These are phyloP conservation scores for Pseudopithomyces chartarum DNA, from an alignment of 2,329 filamentous ascomycete species.

Conservation along the genomic window DNA sequence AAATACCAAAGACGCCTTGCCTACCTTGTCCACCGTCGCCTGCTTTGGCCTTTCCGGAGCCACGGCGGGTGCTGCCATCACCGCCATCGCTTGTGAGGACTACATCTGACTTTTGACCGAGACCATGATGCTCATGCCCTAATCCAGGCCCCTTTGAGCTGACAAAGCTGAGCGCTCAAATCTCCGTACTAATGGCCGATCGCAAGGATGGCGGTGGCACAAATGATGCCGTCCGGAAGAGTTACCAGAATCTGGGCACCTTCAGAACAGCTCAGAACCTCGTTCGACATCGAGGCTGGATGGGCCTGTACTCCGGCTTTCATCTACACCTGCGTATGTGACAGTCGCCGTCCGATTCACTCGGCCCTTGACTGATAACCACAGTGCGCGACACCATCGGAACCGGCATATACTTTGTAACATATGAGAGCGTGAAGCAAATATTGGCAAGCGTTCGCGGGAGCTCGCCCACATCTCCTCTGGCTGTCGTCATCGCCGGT, in stretches of 20 bases:
- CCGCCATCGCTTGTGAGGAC: constrained; percentile 71
- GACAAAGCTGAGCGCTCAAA: constrained; percentile 86
- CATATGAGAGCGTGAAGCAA: constrained; percentile 86
- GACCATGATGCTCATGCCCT: neutral
- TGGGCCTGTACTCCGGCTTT: constrained; percentile 81
- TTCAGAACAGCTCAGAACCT: constrained; percentile 78
- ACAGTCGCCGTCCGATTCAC: neutral
- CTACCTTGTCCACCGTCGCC: constrained; percentile 72
- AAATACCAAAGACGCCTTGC: constrained; percentile 71
- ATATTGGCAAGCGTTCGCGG: constrained; percentile 76
- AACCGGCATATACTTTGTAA: constrained; percentile 85
- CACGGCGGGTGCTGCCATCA: constrained; percentile 78
- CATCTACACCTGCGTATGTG: constrained; percentile 74
- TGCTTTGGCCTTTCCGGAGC: constrained; percentile 81
- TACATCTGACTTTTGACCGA: neutral
- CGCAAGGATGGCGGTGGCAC: constrained; percentile 55
- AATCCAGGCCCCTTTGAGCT: constrained; percentile 76
- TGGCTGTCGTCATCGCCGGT: constrained; percentile 77
- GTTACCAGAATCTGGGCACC: constrained; percentile 79
- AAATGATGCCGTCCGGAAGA: constrained; percentile 50
- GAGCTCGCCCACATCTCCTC: constrained; percentile 74
- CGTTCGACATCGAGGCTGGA: constrained; percentile 72
- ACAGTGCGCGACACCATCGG: constrained; percentile 81
- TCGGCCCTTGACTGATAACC: constrained; percentile 16
- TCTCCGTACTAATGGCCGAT: constrained; percentile 76